These are phyloP conservation scores for Capsicum rhomboideum DNA, from an alignment of 257 asterid genomes.

Conservation along the genomic window DNA sequence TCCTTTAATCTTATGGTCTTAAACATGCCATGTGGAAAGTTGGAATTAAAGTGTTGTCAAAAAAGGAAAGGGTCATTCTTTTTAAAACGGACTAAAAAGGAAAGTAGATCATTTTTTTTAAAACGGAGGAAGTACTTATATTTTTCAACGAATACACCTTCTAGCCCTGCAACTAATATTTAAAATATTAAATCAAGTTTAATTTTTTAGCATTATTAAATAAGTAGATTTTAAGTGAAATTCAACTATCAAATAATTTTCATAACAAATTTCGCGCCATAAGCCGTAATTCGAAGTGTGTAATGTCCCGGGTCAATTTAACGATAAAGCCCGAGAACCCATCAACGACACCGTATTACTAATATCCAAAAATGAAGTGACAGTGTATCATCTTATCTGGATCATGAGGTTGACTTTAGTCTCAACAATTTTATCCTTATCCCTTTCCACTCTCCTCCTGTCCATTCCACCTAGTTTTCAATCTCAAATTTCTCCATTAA, in stretches of 20 bases:
- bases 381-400: conserved; percentile 40
- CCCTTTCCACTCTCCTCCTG: conserved; percentile 7
- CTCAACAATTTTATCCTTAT: conserved; percentile 12
- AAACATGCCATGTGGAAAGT: too few relatives aligned
- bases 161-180: background rate
- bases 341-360: background rate
- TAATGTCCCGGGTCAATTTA: background rate
- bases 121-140: too few relatives aligned
- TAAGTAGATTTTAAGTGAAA: too few relatives aligned
- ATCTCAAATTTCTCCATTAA: conserved; percentile 9
- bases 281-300: background rate
- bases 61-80: too few relatives aligned
- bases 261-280: background rate
- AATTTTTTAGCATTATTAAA: too few relatives aligned
- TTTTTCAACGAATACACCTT: background rate
- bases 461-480: conserved; percentile 28
- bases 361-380: background rate
- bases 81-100: too few relatives aligned
- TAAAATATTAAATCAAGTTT: too few relatives aligned
- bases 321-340: background rate
- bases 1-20: too few relatives aligned
- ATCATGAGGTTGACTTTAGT: conserved; percentile 49
- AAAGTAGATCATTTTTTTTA: too few relatives aligned
- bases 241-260: background rate
- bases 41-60: too few relatives aligned